Base-by-base conservation (phyloP, 2,329 filamentous ascomycete species). In the Paradendryphiella salina region DNA sequence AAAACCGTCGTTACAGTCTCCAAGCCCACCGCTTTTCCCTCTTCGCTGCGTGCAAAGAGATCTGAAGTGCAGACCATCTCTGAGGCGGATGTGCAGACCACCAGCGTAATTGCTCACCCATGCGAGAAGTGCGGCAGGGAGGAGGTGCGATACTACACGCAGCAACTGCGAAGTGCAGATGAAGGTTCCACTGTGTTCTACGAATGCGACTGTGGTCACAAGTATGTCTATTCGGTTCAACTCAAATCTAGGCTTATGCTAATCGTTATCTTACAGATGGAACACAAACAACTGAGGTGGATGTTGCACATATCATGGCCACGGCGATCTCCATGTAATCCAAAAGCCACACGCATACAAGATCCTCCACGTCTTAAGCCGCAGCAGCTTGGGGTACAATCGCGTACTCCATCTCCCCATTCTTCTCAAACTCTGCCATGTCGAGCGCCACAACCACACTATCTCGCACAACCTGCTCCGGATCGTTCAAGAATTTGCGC, bases 351-450 rank as follows among this genome's bases (percentile, higher is more conserved):
- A 29, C 57, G 28, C 29, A 67, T 67, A 63, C 61, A 63, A 32
- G n/a, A 9, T 15, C 38, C 18, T 26, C 26, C 9, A 17, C 38
- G 14, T 15, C 46, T 50, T 59, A 71, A 33, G 65, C 69, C 15
- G 50, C 65, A 41, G 71, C 49, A 37, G 63, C 60, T 34, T 72
- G 65, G 15, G 92, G 93, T 61, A 97, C 87, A 67, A 96, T 82
- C 38, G 94, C 94, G 79, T 99, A 99, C 72, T 99, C 92, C 26
- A 85, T 78, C 75, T 96, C 85, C 34, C 89, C 89, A 62, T 85
- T 89, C 79, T 89, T 90, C 80, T 99, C 94, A 68, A 90, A 96
- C 70, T 96, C 93, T 9, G 92, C 94, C 90, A 99, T 99, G 74
- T 99, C 94, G 60, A 99, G 80, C 36, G 94, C 94, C 48, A 99